A percentile compares a stretch with the other conserved stretches of the same genome.
These are phyloP conservation scores for Sisymbrium altissimum DNA, from an alignment of 345 rosid genomes.

Conservation along the genomic window DNA sequence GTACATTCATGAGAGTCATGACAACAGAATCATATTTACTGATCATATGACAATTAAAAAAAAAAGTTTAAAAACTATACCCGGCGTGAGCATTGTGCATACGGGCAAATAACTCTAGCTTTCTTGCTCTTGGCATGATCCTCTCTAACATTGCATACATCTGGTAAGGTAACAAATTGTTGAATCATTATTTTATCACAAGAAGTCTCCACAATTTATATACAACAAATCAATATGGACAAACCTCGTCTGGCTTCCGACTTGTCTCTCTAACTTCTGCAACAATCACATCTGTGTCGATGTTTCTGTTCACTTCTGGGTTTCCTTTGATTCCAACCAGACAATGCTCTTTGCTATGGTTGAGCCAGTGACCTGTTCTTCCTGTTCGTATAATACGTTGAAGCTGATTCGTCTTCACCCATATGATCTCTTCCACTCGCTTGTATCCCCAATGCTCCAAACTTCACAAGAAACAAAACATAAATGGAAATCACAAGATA, in stretches of 20 bases:
- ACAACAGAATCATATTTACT: neutral
- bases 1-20: neutral
- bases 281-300: slow-evolving; percentile 95
- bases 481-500: neutral
- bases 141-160: slow-evolving; percentile 99
- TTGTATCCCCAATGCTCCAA: slow-evolving; percentile 98
- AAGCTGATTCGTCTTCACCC: slow-evolving; percentile 96
- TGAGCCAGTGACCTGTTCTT: slow-evolving; percentile 98
- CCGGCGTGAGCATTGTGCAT: slow-evolving; percentile 99
- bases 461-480: slow-evolving; percentile 29
- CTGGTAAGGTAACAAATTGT: slow-evolving; percentile 36
- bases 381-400: slow-evolving; percentile 98
- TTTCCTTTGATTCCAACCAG: slow-evolving; percentile 97
- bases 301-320: slow-evolving; percentile 91
- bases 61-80: slow-evolving; percentile 29
- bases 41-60: neutral
- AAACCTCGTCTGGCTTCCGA: slow-evolving; percentile 98
- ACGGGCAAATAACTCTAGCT: slow-evolving; percentile 91
- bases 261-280: slow-evolving; percentile 99
- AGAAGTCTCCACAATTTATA: neutral
- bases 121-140: slow-evolving; percentile 93
- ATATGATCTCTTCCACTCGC: slow-evolving; percentile 92
- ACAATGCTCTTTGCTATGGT: slow-evolving; percentile 98
- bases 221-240: slow-evolving; percentile 12
- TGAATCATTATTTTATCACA: neutral